Conservation (phyloP, 768 basidiomycete species). For the Pulveroboletus sp. region DNA sequence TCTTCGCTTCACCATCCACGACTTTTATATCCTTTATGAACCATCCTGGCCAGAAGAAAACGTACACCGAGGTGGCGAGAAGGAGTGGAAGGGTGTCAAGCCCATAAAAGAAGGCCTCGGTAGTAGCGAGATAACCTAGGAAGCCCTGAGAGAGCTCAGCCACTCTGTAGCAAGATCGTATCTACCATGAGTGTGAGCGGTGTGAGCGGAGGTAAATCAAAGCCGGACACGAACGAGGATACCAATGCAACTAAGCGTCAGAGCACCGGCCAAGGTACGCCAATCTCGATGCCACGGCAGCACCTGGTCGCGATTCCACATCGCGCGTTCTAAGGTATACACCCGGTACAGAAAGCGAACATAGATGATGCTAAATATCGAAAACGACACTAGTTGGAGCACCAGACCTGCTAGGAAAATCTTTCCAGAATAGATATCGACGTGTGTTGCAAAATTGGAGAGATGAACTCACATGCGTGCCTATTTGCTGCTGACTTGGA, state of each 20-base stretch:
- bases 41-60: constrained; percentile 64
- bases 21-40: constrained; percentile 34
- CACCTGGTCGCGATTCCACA: constrained; percentile 39
- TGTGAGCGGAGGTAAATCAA: background rate
- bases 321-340: constrained; percentile 27
- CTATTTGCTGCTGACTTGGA: constrained; percentile 21
- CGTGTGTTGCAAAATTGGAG: background rate
- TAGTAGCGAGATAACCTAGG: constrained; percentile 51
- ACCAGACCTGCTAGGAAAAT: constrained; percentile 58
- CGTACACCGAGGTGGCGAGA: constrained; percentile 55
- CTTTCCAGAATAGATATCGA: constrained; percentile 44
- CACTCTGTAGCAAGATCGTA: constrained; percentile 62
- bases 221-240: constrained; percentile 48
- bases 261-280: constrained; percentile 50
- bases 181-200: constrained; percentile 31
- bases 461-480: constrained; percentile 35
- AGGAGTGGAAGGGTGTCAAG: constrained; percentile 67
- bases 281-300: constrained; percentile 55
- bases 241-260: constrained; percentile 57
- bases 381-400: constrained; percentile 54
- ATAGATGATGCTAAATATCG: constrained; percentile 46
- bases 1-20: background rate
- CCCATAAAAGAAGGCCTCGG: constrained; percentile 62
- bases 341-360: constrained; percentile 50
- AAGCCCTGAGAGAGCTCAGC: constrained; percentile 66